Base-by-base conservation (phyloP, 2,329 filamentous ascomycete genomes). In the Arthrobotrys sinensis region DNA sequence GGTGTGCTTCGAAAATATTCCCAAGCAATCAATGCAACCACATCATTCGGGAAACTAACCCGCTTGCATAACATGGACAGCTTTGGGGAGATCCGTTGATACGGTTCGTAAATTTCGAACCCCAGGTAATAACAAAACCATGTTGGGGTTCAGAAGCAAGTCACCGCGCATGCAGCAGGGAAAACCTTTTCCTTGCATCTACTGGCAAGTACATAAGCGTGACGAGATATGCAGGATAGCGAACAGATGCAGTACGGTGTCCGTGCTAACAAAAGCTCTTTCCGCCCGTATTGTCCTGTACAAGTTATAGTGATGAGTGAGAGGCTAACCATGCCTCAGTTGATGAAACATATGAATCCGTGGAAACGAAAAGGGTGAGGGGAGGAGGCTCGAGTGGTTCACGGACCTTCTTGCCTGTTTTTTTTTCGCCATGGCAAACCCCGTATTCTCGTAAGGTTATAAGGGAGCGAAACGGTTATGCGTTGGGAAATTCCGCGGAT, bases 121-220 rank as follows among this genome's bases (percentile, higher is more conserved):
- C 68, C 57, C 57, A 52, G 55, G 67, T 38, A 43, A 62, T 53
- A 72, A 5, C 24, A 55, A 40, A 14, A 75, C 68, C 40, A 68
- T 60, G 70, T 75, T 63, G 70, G 70, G 70, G 70, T 75, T 75
- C 63, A 75, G 63, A 75, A 75, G 73, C 73, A 67, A 77, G 73
- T 77, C 66, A 70, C 66, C 73, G 64, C 73, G 73, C 73, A 71
- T 77, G 73, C 73, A 71, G 73, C 73, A 77, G 62, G 48, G 60
- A 66, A 52, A 65, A 71, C 57, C 36, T 67, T 70, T 68, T 43
- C 65, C 72, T 77, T 77, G 65, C 57, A 70, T 65, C 32, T 16
- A 11, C 40, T n/a, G 55, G 12, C 45, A 46, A 48, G 38, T 67
- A 76, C 64, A 55, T 69, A 76, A 76, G 72, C 55, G 65, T 76